Conservation (phyloP, 78 protist species). For the Dictyostelium discoideum region DNA sequence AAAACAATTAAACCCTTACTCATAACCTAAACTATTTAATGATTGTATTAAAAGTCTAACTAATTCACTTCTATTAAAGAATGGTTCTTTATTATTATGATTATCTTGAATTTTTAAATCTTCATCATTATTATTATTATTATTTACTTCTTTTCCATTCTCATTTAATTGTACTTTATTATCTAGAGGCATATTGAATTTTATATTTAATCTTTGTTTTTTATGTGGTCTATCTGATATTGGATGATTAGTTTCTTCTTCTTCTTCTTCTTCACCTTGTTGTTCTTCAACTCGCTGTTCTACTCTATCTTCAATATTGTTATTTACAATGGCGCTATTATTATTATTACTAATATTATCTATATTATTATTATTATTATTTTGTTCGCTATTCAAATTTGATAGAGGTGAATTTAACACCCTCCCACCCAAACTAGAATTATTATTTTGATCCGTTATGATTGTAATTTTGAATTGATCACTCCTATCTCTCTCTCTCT, state of each 20-base stretch:
- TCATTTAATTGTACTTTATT: not conserved
- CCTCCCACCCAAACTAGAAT: not conserved
- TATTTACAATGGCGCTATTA: not conserved
- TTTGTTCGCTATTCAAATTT: not conserved
- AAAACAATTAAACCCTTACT: slow-evolving; percentile 12
- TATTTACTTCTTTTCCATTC: not conserved
- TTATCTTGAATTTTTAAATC: not conserved
- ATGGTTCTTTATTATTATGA: slow-evolving; percentile 2
- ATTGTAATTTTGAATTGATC: not conserved
- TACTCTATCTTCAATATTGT: not conserved
- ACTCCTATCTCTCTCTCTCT: not conserved
- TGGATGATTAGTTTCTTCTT: not conserved
- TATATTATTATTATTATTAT: not conserved
- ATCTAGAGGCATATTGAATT: not conserved
- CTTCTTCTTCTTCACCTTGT: not conserved
- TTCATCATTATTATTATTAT: not conserved
- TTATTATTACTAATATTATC: too few species aligned
- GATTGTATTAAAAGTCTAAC: slow-evolving; percentile 65
- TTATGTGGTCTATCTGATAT: not conserved
- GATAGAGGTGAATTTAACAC: not conserved
- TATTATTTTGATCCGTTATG: not conserved
- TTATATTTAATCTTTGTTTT: slow-evolving; percentile 5
- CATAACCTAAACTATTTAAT: slow-evolving; percentile 47
- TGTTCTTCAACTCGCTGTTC: not conserved
- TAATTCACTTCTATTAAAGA: slow-evolving; percentile 41